Percentiles rank a stretch among this genome's conserved stretches.
Conservation (phyloP, 768 basidiomycete species). For the Panaeolus papilionaceus region DNA sequence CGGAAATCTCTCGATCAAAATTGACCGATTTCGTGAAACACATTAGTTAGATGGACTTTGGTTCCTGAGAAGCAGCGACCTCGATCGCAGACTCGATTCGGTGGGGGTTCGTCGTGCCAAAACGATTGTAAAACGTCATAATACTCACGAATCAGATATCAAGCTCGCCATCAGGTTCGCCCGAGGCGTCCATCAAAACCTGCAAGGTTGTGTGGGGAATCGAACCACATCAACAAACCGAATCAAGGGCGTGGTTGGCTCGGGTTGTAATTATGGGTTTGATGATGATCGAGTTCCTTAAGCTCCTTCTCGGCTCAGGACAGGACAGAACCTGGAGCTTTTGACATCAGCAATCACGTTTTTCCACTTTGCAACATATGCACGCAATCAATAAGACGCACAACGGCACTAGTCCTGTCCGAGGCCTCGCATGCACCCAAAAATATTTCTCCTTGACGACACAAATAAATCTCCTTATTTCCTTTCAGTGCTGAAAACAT, state of each 20-base stretch:
- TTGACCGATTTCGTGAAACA: slow-evolving; percentile 14
- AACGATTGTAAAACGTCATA: background rate
- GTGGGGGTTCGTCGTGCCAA: background rate
- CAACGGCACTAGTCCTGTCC: background rate
- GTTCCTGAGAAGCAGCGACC: slow-evolving; percentile 14
- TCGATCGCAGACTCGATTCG: slow-evolving; percentile 13
- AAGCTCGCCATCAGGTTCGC: background rate
- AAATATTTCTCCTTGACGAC: slow-evolving; percentile 27
- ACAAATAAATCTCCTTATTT: slow-evolving; percentile 6
- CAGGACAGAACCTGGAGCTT: background rate
- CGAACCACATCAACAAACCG: background rate
- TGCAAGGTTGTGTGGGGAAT: background rate
- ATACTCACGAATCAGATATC: background rate
- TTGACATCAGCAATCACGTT: slow-evolving; percentile 1
- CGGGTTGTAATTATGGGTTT: slow-evolving; percentile 7
- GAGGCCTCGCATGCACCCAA: slow-evolving; percentile 27
- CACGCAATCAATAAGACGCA: background rate
- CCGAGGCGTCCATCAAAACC: background rate
- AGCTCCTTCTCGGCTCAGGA: slow-evolving; percentile 3
- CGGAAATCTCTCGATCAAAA: slow-evolving; percentile 15
- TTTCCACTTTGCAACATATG: slow-evolving; percentile 2
- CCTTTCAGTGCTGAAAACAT: background rate
- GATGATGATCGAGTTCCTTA: background rate
- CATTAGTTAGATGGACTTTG: slow-evolving; percentile 11
- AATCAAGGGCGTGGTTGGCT: background rate